Evolutionary conservation across 306 rosid species (phyloP).

Genomic region (Styphnolobium japonicum): DNA sequence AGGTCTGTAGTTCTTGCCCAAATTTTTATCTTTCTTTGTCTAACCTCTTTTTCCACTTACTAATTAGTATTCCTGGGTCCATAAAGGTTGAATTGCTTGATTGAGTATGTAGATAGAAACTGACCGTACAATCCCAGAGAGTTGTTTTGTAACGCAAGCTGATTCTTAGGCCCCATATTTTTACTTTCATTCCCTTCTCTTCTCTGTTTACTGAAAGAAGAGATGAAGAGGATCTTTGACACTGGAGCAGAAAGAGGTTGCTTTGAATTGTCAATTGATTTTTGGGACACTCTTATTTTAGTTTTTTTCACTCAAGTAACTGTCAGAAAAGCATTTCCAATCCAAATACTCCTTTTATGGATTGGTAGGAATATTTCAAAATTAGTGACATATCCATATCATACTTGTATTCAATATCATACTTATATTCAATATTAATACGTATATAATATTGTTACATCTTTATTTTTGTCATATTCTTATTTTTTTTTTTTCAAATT

Average conservation of each 20-base stretch:
- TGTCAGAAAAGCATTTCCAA: background rate
- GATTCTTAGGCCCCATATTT: background rate
- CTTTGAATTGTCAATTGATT: background rate
- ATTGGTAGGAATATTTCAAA: no score
- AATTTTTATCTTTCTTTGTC: background rate
- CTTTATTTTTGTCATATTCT: no score
- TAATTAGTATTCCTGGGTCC: background rate
- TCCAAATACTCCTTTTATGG: background rate
- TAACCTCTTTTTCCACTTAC: background rate
- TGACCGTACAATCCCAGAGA: background rate
- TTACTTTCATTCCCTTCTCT: background rate
- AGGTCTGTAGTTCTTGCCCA: conserved; percentile 52
- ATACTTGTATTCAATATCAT: no score
- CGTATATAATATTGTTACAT: no score
- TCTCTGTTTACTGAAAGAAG: conserved; percentile 1
- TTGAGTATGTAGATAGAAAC: background rate
- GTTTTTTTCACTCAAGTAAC: background rate
- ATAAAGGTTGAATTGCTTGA: background rate
- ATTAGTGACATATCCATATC: no score
- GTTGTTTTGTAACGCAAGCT: background rate
- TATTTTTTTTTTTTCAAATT: no score
- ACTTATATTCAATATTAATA: no score
- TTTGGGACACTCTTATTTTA: background rate
- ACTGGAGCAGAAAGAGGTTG: background rate
- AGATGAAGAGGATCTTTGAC: background rate